Evolutionary conservation across 495 filamentous ascomycete genomes (phyloP), one percentile per base, ranked within the genome.

Genomic region (Evansstolkia leycettana): DNA sequence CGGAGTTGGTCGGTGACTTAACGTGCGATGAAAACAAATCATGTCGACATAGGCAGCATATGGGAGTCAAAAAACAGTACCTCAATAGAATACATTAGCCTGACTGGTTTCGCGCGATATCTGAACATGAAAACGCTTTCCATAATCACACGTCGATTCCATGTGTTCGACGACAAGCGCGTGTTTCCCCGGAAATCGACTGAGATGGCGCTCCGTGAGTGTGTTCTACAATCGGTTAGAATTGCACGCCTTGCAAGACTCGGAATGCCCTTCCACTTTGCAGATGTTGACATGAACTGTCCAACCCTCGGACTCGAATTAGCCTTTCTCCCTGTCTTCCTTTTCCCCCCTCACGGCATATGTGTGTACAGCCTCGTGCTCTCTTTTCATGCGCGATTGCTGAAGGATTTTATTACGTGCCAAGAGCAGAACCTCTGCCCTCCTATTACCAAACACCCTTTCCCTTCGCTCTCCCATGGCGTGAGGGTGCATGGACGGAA

Each of bases 291-390:
- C 5, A 9, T 23, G 4, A 9, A 5, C 20, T 23, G 20, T 40
- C 31, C 30, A 43, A 37, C 14, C 8, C 26, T 46, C 26, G 40
- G 31, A 31, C 17, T 28, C 24, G 20, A 23, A 37, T n/a, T n/a
- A n/a, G n/a, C n/a, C 20, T 9, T 23, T 23, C 20, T 23, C 20
- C 20, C 20, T 4, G 5, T 23, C 5, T 9, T 23, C 4, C 20
- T 9, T 9, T 23, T 23, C 20, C 20, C 4, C 20, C 20, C 5
- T 23, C 52, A 49, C 47, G 90, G 90, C 90, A 98, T 94, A 80
- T 84, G 87, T 98, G 90, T 98, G 90, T 98, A 98, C 90, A 95
- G 85, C 86, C 73, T 69, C 73, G 73, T 73, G 70, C 73, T 68
- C n/a, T 47, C 62, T 62, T 60, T 55, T 73, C 61, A 81, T 87